These are phyloP conservation scores for Thalassiosira livingstoniorum DNA, from an alignment of 352 stramenopile genomes.

Conservation along the genomic window DNA sequence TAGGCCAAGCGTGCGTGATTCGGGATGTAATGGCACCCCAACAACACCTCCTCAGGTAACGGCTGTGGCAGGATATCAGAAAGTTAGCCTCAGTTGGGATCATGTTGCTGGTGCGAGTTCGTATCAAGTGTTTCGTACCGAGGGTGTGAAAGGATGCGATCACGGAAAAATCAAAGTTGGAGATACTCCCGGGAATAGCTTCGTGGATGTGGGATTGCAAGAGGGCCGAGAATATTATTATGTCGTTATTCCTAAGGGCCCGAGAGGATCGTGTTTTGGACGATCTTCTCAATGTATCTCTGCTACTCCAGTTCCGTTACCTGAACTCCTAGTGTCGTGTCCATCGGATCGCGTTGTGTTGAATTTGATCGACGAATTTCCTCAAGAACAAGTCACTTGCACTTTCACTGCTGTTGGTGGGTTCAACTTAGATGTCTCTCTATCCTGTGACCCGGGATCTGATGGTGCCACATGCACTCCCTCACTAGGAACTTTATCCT, in stretches of 20 bases:
- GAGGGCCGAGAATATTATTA: slow-evolving; percentile 46
- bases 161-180: slow-evolving; percentile 34
- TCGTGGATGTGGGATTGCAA: slow-evolving; percentile 22
- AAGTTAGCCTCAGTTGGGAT: slow-evolving; percentile 13
- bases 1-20: neutral
- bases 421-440: neutral
- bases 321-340: slow-evolving; percentile 5
- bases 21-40: slow-evolving; percentile 18
- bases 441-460: neutral
- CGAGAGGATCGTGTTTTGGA: slow-evolving; percentile 19
- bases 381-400: neutral
- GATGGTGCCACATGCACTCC: neutral
- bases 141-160: slow-evolving; percentile 29
- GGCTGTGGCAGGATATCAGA: neutral
- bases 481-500: neutral
- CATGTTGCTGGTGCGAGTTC: neutral
- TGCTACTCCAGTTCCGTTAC: neutral
- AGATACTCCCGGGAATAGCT: neutral
- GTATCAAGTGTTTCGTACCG: slow-evolving; percentile 38
- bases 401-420: neutral
- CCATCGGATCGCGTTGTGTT: neutral
- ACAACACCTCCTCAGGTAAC: neutral
- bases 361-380: neutral
- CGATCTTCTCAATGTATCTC: slow-evolving; percentile 11
- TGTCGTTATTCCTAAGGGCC: slow-evolving; percentile 34